Conservation (phyloP, 805 yeast genomes). For the Zygotorulaspora florentina region DNA sequence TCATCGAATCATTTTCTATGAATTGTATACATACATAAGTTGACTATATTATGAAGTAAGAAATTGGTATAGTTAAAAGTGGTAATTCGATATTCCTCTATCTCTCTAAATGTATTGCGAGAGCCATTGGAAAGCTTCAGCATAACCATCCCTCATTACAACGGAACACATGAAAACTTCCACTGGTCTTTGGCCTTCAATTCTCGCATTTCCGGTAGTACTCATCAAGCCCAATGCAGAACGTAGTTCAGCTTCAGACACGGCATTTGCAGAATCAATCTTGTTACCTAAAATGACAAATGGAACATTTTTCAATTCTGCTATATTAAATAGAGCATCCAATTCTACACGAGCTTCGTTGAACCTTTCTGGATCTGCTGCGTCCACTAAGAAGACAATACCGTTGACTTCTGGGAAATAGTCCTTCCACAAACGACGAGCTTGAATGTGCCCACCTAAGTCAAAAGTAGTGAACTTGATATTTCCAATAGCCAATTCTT, state of each 20-base stretch:
- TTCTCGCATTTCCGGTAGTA: slow-evolving; percentile 82
- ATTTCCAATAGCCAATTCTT: slow-evolving; percentile 93
- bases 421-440: slow-evolving; percentile 98
- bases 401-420: slow-evolving; percentile 99
- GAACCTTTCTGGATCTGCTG: slow-evolving; percentile 94
- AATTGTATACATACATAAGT: background rate
- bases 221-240: slow-evolving; percentile 80
- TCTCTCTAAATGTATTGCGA: slow-evolving; percentile 76
- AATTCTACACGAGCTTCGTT: slow-evolving; percentile 93
- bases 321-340: slow-evolving; percentile 88
- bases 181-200: slow-evolving; percentile 77
- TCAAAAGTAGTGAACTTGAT: slow-evolving; percentile 97
- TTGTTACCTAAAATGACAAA: slow-evolving; percentile 94
- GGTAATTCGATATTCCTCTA: no score
- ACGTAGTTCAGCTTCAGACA: slow-evolving; percentile 90
- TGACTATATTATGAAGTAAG: no score
- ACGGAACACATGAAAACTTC: slow-evolving; percentile 98
- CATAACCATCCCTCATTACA: slow-evolving; percentile 97
- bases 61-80: no score
- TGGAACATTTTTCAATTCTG: slow-evolving; percentile 85
- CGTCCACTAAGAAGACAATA: slow-evolving; percentile 92
- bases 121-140: slow-evolving; percentile 97
- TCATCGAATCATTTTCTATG: background rate
- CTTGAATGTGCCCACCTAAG: slow-evolving; percentile 97
- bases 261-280: slow-evolving; percentile 91